Percentiles rank a stretch among this genome's conserved stretches.
Evolutionary conservation across 306 rosid species (phyloP).

Genomic region (Bauhinia variegata): DNA sequence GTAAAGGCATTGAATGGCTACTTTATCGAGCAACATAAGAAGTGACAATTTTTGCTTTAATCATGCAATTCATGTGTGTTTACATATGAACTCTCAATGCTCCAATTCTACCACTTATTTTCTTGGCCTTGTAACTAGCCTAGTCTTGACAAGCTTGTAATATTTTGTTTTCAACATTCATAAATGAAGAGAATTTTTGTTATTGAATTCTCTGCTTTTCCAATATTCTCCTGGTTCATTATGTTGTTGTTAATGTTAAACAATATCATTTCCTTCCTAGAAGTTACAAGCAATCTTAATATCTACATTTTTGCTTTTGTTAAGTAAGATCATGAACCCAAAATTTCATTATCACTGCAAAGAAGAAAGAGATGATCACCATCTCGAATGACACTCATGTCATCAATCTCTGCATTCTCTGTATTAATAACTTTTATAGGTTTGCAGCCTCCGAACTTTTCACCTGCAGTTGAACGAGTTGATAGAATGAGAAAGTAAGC

Average conservation of each 20-base stretch:
- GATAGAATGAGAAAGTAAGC: constrained; percentile 13
- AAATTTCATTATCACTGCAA: constrained; percentile 33
- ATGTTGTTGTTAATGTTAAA: constrained; percentile 32
- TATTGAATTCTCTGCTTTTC: constrained; percentile 41
- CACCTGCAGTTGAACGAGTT: constrained; percentile 63
- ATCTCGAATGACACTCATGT: constrained; percentile 68
- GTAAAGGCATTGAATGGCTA: constrained; percentile 39
- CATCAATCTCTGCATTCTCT: constrained; percentile 85
- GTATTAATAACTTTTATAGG: constrained; percentile 53
- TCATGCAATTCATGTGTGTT: constrained; percentile 36
- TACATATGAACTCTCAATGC: constrained; percentile 29
- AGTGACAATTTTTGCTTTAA: constrained; percentile 40
- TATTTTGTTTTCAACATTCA: constrained; percentile 38
- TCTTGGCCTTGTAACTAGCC: constrained; percentile 32
- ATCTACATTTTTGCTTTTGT: constrained; percentile 27
- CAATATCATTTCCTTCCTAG: constrained; percentile 33
- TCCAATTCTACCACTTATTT: constrained; percentile 35
- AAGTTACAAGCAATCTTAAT: constrained; percentile 37
- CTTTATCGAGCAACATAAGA: constrained; percentile 32
- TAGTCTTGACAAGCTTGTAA: constrained; percentile 39
- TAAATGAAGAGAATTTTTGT: constrained; percentile 47
- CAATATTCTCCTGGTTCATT: constrained; percentile 34
- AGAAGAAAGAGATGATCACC: constrained; percentile 73
- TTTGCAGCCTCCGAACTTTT: constrained; percentile 63
- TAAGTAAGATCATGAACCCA: constrained; percentile 35